Evolutionary conservation across 305 asterid species (phyloP).

Genomic region (Fraxinus dipetala): DNA sequence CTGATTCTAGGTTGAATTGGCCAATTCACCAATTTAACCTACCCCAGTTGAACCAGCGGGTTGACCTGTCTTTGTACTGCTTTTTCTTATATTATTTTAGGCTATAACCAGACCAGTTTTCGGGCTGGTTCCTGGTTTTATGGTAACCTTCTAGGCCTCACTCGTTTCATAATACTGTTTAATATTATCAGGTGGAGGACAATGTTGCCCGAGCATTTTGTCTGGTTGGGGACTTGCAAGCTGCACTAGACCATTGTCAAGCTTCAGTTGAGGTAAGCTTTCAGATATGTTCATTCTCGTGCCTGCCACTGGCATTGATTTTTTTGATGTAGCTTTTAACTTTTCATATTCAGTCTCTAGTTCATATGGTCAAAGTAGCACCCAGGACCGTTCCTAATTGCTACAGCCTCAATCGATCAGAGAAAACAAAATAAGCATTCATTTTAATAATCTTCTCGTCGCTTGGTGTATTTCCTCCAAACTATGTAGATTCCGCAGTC

Average conservation of each 20-base stretch:
- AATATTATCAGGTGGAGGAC: conserved; percentile 66
- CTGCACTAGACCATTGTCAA: conserved; percentile 68
- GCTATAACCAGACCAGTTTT: background rate
- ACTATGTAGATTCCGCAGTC: background rate
- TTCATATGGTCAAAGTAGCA: background rate
- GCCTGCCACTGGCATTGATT: background rate
- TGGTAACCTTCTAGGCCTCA: background rate
- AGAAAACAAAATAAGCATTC: background rate
- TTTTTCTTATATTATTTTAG: background rate
- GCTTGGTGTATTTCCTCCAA: background rate
- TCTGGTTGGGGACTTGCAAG: conserved; percentile 57
- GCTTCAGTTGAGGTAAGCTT: conserved; percentile 66
- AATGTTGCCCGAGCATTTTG: conserved; percentile 70
- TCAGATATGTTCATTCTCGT: background rate
- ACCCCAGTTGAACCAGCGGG: background rate
- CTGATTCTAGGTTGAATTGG: background rate
- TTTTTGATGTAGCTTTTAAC: background rate
- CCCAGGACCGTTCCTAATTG: background rate
- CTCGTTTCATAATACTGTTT: background rate
- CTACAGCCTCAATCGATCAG: background rate
- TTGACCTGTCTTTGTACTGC: background rate
- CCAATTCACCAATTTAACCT: background rate
- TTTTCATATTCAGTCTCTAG: background rate
- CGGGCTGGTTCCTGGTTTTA: background rate
- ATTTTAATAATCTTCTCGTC: background rate